These are phyloP conservation scores for Aspergillus bertholletiae DNA, from an alignment of 495 filamentous ascomycete genomes.

Conservation along the genomic window DNA sequence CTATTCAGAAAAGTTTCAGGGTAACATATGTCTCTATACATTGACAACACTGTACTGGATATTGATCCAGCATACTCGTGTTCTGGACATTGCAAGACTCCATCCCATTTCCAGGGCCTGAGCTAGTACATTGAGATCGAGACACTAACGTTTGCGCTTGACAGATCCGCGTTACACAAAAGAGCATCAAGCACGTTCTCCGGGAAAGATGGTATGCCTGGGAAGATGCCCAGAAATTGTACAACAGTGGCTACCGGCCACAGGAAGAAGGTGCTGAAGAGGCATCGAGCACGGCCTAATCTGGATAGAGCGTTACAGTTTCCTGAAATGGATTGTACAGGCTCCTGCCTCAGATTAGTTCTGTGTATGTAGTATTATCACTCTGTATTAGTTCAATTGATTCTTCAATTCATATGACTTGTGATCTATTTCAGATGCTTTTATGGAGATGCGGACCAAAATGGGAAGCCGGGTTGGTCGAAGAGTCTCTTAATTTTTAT, in stretches of 20 bases:
- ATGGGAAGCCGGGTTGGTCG: too few species aligned
- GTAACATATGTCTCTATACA: background rate
- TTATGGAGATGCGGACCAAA: background rate
- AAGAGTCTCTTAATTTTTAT: too few species aligned
- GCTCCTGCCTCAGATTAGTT: background rate
- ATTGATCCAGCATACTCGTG: background rate
- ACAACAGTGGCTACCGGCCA: constrained; percentile 51
- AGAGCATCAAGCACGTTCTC: constrained; percentile 75
- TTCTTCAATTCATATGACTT: background rate
- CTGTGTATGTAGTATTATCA: constrained; percentile 13
- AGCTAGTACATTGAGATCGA: background rate
- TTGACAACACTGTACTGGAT: background rate
- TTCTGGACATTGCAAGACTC: background rate
- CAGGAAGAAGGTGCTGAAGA: constrained; percentile 21
- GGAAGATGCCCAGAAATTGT: constrained; percentile 75
- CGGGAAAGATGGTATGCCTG: constrained; percentile 88
- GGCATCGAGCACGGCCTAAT: background rate
- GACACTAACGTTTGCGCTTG: constrained; percentile 12
- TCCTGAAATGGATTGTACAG: background rate
- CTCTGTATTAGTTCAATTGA: background rate
- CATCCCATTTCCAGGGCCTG: background rate
- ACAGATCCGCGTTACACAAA: constrained; percentile 70
- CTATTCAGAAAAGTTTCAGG: background rate
- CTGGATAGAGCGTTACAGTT: background rate
- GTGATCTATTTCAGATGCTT: background rate